Evolutionary conservation across 768 basidiomycete species (phyloP).

Genomic region (Gloeostereum incarnatum): DNA sequence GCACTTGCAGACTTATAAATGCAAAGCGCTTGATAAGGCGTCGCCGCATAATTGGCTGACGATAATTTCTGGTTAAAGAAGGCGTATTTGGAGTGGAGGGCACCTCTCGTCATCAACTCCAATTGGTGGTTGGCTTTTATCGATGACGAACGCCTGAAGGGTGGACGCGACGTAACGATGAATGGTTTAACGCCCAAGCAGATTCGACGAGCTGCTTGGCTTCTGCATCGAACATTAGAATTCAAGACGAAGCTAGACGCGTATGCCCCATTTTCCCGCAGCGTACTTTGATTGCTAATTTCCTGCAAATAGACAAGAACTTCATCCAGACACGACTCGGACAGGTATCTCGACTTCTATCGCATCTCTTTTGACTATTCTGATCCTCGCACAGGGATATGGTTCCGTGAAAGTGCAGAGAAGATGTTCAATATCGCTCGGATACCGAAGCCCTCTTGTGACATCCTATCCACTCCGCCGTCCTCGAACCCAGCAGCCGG

Average conservation of each 20-base stretch:
- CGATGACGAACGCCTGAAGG: constrained; percentile 39
- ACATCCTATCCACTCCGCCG: constrained; percentile 46
- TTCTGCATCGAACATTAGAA: constrained; percentile 60
- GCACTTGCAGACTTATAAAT: constrained; percentile 2
- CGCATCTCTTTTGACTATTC: neutral
- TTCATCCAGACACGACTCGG: constrained; percentile 62
- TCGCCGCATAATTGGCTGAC: constrained; percentile 93
- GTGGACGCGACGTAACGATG: neutral
- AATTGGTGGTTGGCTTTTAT: constrained; percentile 94
- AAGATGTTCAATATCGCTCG: constrained; percentile 74
- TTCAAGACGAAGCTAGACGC: constrained; percentile 59
- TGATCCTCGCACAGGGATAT: constrained; percentile 32
- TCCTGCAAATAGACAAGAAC: constrained; percentile 42
- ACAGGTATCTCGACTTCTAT: constrained; percentile 34
- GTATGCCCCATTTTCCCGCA: constrained; percentile 30
- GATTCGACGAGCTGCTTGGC: constrained; percentile 75
- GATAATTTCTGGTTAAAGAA: constrained; percentile 89
- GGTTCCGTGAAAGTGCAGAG: constrained; percentile 49
- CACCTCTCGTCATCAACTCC: constrained; percentile 79
- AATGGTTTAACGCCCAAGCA: constrained; percentile 67
- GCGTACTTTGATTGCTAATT: constrained; percentile 7
- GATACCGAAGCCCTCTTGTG: constrained; percentile 59
- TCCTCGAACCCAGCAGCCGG: constrained; percentile 36
- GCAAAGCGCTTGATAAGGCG: constrained; percentile 62
- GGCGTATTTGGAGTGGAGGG: constrained; percentile 83